A percentile compares a stretch with the other conserved stretches of the same genome.
Evolutionary conservation across 371 early-diverging fungal genomes (phyloP).

Genomic region (Mucor irregularis): DNA sequence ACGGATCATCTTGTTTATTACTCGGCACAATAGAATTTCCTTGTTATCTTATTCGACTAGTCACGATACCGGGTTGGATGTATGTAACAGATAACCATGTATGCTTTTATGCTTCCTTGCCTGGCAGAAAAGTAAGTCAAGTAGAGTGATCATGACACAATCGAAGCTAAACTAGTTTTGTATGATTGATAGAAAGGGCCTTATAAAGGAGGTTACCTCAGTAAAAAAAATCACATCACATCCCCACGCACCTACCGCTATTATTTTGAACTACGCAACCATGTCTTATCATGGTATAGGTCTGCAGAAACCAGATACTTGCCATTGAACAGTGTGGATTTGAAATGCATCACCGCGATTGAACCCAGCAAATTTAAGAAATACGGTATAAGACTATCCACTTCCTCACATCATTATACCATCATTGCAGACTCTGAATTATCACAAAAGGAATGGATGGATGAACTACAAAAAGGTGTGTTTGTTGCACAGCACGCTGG

Average conservation of each 20-base stretch:
- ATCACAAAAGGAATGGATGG: conserved; percentile 57
- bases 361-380: conserved; percentile 42
- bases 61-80: conserved; percentile 71
- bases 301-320: conserved; percentile 66
- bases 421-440: conserved; percentile 55
- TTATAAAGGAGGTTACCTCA: conserved; percentile 65
- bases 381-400: conserved; percentile 58
- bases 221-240: conserved; percentile 47
- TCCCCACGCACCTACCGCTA: conserved; percentile 55
- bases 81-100: conserved; percentile 64
- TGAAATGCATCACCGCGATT: conserved; percentile 58
- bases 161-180: not conserved
- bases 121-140: conserved; percentile 39
- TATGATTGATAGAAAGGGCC: conserved; percentile 44
- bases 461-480: conserved; percentile 58
- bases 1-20: not conserved
- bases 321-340: conserved; percentile 63
- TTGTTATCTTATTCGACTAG: conserved; percentile 68
- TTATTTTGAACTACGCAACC: conserved; percentile 69
- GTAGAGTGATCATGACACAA: not conserved
- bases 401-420: conserved; percentile 30
- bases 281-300: conserved; percentile 63
- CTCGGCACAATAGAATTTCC: conserved; percentile 57
- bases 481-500: conserved; percentile 64
- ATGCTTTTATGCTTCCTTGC: conserved; percentile 74